phyloP scores from a whole-genome alignment of 2,329 filamentous ascomycete genomes.

The Akanthomyces dipterigenus region DNA sequence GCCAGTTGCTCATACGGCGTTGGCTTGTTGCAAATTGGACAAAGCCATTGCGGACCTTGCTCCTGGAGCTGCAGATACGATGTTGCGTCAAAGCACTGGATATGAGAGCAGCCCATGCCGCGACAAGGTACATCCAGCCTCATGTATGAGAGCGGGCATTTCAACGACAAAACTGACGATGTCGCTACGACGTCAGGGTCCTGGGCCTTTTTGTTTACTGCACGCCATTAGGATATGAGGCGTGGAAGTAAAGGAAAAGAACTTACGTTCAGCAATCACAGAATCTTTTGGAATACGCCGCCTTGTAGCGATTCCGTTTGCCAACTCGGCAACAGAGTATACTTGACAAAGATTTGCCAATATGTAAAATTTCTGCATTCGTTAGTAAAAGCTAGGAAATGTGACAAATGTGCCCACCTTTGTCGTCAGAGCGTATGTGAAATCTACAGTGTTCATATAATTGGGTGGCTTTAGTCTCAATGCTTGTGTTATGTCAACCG shows the following conservation, averaged over 20 bases:
- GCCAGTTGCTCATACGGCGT: constrained; percentile 76
- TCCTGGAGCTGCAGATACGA: constrained; percentile 92
- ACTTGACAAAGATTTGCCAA: constrained; percentile 69
- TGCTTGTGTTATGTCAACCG: constrained; percentile 78
- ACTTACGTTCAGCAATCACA: constrained; percentile 77
- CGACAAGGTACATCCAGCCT: constrained; percentile 75
- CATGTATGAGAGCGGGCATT: constrained; percentile 85
- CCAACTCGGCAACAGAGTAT: constrained; percentile 64
- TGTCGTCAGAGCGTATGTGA: constrained; percentile 86
- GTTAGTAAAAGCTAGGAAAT: not conserved
- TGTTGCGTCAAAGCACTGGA: constrained; percentile 89
- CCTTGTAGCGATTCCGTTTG: constrained; percentile 56
- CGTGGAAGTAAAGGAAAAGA: not conserved
- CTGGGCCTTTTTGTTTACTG: constrained; percentile 73
- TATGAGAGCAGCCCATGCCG: constrained; percentile 73
- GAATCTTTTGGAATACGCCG: constrained; percentile 72
- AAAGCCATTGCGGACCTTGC: constrained; percentile 94
- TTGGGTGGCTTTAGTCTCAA: constrained; percentile 59
- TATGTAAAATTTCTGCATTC: constrained; percentile 61
- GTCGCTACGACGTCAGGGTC: constrained; percentile 87
- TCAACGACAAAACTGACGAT: constrained; percentile 81
- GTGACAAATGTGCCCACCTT: constrained; percentile 53
- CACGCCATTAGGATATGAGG: constrained; percentile 17
- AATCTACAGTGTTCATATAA: constrained; percentile 70
- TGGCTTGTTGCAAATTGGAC: constrained; percentile 82